Conservation (phyloP, 2,329 filamentous ascomycete genomes). For the Emericellopsis atlantica region DNA sequence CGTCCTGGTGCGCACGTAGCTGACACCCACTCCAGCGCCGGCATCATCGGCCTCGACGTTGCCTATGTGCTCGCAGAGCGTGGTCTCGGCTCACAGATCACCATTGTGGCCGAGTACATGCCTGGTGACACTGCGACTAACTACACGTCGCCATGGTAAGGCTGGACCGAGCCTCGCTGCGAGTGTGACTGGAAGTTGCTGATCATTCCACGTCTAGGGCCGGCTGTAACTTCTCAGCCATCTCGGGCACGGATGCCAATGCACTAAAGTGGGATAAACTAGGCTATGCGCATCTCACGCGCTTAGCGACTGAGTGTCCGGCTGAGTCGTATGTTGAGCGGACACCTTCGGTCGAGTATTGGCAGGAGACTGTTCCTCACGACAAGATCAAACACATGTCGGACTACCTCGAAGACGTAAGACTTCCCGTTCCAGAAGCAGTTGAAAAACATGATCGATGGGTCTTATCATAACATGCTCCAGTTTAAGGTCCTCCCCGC, state of each 20-base stretch:
- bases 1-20: no score
- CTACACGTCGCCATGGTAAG: conserved; percentile 28
- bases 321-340: conserved; percentile 19
- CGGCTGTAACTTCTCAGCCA: conserved; percentile 30
- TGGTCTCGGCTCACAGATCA: conserved; percentile 18
- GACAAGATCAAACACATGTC: conserved; percentile 27
- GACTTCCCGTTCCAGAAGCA: conserved; percentile 6
- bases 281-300: conserved; percentile 23
- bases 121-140: conserved; percentile 22
- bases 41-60: conserved; percentile 25
- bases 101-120: conserved; percentile 24
- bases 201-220: conserved; percentile 13
- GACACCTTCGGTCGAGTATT: conserved; percentile 25
- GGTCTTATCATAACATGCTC: conserved; percentile 6
- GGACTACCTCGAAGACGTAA: conserved; percentile 25
- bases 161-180: no score
- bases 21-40: conserved; percentile 12
- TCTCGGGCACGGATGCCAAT: conserved; percentile 25
- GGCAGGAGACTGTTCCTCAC: conserved; percentile 22
- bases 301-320: conserved; percentile 14
- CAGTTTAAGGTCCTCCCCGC: conserved; percentile 11
- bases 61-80: conserved; percentile 19
- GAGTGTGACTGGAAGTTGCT: no score
- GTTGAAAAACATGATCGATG: conserved; percentile 8
- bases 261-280: conserved; percentile 26